Conservation (phyloP, 371 early-diverging fungal species). For the Rhizopus sp. region DNA sequence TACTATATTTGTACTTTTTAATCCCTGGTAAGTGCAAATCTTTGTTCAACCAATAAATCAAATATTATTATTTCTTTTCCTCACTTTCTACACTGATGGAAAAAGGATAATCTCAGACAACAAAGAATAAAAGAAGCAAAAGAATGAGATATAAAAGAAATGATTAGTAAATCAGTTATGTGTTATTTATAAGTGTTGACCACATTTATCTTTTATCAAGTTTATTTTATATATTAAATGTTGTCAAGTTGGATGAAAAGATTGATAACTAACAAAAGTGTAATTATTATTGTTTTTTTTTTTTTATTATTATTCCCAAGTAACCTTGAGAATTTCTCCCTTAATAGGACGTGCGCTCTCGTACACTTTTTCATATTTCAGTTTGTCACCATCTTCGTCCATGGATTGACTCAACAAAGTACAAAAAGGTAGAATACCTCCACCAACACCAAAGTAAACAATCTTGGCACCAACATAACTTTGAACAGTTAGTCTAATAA, state of each 20-base stretch:
- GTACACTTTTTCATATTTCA: slow-evolving; percentile 62
- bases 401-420: slow-evolving; percentile 37
- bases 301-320: slow-evolving; percentile 41
- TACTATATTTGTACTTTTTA: background rate
- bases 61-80: slow-evolving; percentile 5
- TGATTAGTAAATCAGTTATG: too few relatives aligned
- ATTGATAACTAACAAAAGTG: too few relatives aligned
- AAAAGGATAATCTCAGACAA: background rate
- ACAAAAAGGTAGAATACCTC: slow-evolving; percentile 74
- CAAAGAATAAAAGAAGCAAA: too few relatives aligned
- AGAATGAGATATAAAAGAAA: too few relatives aligned
- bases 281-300: too few relatives aligned
- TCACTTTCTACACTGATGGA: background rate
- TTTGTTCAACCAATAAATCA: slow-evolving; percentile 7
- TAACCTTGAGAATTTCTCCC: slow-evolving; percentile 78
- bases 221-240: too few relatives aligned
- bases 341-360: slow-evolving; percentile 70
- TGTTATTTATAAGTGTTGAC: too few relatives aligned
- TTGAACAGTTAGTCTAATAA: slow-evolving; percentile 2
- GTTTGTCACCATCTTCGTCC: slow-evolving; percentile 58
- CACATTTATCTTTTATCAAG: too few relatives aligned
- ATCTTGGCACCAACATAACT: slow-evolving; percentile 91
- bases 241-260: too few relatives aligned
- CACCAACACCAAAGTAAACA: slow-evolving; percentile 91
- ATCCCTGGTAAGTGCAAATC: slow-evolving; percentile 3